Conservation (phyloP, 1,284 basidiomycete species). For the Trametes sp. region DNA sequence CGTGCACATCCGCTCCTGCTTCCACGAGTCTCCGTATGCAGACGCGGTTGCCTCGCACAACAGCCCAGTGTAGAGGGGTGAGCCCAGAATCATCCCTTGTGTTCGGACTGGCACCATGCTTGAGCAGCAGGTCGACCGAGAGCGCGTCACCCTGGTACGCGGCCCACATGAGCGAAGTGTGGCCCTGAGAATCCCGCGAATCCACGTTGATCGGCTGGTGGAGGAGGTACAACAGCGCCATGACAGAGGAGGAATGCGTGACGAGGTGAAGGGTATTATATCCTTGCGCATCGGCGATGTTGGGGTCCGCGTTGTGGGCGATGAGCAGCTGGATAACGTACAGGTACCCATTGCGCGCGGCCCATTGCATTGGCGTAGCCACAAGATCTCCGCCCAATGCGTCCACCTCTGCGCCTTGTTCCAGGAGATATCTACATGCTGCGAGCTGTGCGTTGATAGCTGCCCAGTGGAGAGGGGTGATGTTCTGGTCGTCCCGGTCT, state of each 20-base stretch:
- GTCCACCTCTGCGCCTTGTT: conserved; percentile 95
- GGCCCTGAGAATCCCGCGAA: conserved; percentile 89
- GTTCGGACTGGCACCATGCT: conserved; percentile 85
- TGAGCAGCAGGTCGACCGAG: conserved; percentile 90
- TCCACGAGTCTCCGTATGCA: conserved; percentile 89
- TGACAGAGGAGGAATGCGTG: conserved; percentile 93
- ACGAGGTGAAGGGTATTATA: conserved; percentile 97
- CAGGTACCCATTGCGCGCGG: conserved; percentile 94
- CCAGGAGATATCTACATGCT: conserved; percentile 83
- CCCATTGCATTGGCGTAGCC: conserved; percentile 99
- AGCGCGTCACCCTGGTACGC: conserved; percentile 98
- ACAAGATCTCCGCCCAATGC: conserved; percentile 93
- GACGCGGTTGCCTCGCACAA: conserved; percentile 91
- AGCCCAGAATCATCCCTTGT: conserved; percentile 85
- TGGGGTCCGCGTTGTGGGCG: conserved; percentile 90
- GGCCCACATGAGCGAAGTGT: conserved; percentile 98
- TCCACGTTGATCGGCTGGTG: conserved; percentile 93
- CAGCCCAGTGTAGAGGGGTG: conserved; percentile 97
- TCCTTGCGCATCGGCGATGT: conserved; percentile 90
- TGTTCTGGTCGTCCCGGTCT: conserved; percentile 89
- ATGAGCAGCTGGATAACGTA: conserved; percentile 94
- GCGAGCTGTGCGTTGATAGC: conserved; percentile 90
- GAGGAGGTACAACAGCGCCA: conserved; percentile 93
- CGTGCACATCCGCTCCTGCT: conserved; percentile 84
- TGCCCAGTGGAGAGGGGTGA: conserved; percentile 97